A percentile compares a stretch with the other conserved stretches of the same genome.
Evolutionary conservation across 192 early-diverging fungal genomes (phyloP).

Genomic region (Backusella luteola): DNA sequence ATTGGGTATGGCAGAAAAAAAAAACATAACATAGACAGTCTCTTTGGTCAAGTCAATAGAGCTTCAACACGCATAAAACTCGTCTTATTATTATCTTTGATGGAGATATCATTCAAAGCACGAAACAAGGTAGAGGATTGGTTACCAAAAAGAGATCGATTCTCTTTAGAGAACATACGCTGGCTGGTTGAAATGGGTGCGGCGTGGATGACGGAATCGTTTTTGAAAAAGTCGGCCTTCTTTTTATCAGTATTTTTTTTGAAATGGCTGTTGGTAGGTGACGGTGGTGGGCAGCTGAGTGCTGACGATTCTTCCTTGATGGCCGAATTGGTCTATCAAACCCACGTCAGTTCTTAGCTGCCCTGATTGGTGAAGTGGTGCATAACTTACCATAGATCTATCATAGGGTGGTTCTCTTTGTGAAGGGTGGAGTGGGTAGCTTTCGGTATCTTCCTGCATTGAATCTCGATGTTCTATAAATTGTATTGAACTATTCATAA

Average conservation of each 20-base stretch:
- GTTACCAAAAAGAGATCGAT: background rate
- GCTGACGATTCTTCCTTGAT: constrained; percentile 6
- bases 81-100: constrained; percentile 4
- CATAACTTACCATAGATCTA: background rate
- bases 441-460: background rate
- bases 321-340: constrained; percentile 6
- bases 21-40: background rate
- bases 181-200: background rate
- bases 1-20: no score
- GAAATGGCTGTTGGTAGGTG: background rate
- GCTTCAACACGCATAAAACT: background rate
- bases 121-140: background rate
- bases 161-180: background rate
- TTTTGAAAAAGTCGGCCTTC: background rate
- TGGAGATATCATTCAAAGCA: background rate
- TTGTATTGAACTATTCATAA: background rate
- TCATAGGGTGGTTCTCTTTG: background rate
- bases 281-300: background rate
- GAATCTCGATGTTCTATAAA: background rate
- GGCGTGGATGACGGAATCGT: background rate
- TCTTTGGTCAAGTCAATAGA: background rate
- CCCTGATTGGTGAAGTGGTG: background rate
- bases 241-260: background rate
- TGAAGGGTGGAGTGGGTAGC: background rate
- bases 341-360: constrained; percentile 8